phyloP scores from a whole-genome alignment of 2,329 filamentous ascomycete species.

The Chaetothyriales sp. region DNA sequence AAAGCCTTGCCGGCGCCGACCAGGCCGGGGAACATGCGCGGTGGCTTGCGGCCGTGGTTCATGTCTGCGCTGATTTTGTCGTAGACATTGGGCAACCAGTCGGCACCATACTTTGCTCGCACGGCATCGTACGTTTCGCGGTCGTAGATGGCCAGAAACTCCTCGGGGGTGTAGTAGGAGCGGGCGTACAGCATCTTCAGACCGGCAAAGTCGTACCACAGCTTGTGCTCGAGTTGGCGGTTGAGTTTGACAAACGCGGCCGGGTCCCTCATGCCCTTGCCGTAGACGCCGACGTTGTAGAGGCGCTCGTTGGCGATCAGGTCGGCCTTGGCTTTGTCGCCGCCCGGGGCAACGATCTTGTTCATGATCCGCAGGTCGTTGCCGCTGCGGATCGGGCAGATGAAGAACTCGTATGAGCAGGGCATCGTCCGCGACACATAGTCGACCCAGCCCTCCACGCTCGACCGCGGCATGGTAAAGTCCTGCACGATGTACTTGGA shows the following conservation, averaged over 20 bases:
- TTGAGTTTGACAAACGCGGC: conserved; percentile 49
- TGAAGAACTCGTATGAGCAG: conserved; percentile 40
- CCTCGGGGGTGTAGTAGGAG: conserved; percentile 50
- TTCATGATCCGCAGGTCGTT: background rate
- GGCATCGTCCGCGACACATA: conserved; percentile 31
- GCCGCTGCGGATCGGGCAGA: conserved; percentile 31
- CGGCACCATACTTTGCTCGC: conserved; percentile 13
- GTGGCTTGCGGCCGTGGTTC: conserved; percentile 2
- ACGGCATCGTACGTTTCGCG: conserved; percentile 12
- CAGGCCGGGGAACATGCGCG: background rate
- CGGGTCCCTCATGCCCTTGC: conserved; percentile 46
- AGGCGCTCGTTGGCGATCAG: conserved; percentile 24
- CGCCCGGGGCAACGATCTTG: background rate
- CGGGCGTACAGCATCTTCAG: conserved; percentile 70
- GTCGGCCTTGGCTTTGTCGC: conserved; percentile 18
- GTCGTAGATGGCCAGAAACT: conserved; percentile 16
- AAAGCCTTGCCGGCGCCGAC: background rate
- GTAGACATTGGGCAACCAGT: conserved; percentile 12
- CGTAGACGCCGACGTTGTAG: conserved; percentile 51
- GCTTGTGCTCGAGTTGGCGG: conserved; percentile 48
- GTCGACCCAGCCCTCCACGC: conserved; percentile 36
- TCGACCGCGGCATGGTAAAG: conserved; percentile 40
- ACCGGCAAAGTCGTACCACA: conserved; percentile 43
- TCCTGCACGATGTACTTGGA: conserved; percentile 47
- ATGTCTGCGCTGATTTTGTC: conserved; percentile 14